Evolutionary conservation across 352 stramenopile genomes (phyloP), one percentile per base, ranked within the genome.

Genomic region (Globisporangium paroecandrum): DNA sequence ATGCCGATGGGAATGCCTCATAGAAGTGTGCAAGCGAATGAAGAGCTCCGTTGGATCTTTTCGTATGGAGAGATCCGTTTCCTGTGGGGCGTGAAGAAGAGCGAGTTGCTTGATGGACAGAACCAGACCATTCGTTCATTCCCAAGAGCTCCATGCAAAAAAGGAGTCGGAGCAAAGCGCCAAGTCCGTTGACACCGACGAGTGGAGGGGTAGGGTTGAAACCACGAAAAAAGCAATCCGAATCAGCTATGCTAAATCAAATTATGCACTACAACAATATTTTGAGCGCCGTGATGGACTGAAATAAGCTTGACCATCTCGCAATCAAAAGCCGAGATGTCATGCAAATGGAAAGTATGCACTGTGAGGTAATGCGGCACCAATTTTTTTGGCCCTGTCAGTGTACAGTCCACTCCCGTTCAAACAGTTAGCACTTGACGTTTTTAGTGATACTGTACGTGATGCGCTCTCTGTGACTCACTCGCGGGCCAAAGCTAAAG

Each of bases 401-500:
- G 43, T 51, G 43, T 51, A 51, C 43, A 51, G 43, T 51, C 43
- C 43, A 9, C 43, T 15, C 41, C 41, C 20, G 15, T 49, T n/a
- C 18, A 46, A 46, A 15, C 5, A 18, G 13, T 22, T 18, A n/a
- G 13, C 29, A 20, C 32, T 62, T 36, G 56, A 46, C 56, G 49
- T 62, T 46, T 55, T 25, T 24, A 10, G 18, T 47, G 58, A 64
- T 46, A 13, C 27, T 43, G 36, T 13, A 49, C 6, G 61, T 53
- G 61, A 66, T 60, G 61, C 49, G 49, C 49, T 56, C 49, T 51
- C 43, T 51, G 61, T 66, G 61, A 66, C 61, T 41, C 61, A 66
- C 61, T 32, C 46, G 34, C 12, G 20, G 47, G 1, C 8, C n/a
- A 49, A 29, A 43, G 58, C 43, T 51, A 29, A 62, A 64, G 58